Evolutionary conservation across 371 early-diverging fungal genomes (phyloP).

Genomic region (Mucor piriformis): DNA sequence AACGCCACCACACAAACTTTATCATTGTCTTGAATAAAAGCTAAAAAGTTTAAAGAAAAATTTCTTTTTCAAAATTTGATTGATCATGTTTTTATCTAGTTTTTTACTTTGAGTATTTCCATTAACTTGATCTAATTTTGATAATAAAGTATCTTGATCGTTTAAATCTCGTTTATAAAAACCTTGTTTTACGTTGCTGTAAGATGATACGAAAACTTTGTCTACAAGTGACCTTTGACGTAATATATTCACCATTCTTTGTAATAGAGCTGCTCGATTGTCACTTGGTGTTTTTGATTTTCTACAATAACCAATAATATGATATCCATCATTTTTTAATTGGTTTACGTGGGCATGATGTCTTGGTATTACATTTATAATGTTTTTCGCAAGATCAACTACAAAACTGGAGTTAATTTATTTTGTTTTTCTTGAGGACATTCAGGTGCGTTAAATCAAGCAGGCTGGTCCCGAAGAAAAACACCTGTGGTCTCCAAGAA

Average conservation of each 20-base stretch:
- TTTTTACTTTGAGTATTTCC: constrained; percentile 21
- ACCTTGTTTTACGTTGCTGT: constrained; percentile 15
- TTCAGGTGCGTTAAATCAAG: constrained; percentile 20
- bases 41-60: constrained; percentile 16
- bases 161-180: constrained; percentile 19
- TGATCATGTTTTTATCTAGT: constrained; percentile 3
- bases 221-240: constrained; percentile 13
- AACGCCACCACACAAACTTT: constrained; percentile 18
- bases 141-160: constrained; percentile 18
- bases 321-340: constrained; percentile 16
- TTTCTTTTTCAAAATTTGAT: constrained; percentile 9
- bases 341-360: constrained; percentile 14
- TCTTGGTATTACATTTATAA: constrained; percentile 14
- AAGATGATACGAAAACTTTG: constrained; percentile 14
- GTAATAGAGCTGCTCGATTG: constrained; percentile 11
- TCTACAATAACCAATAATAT: constrained; percentile 15
- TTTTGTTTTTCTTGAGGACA: constrained; percentile 8
- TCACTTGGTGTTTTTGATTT: constrained; percentile 13
- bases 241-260: constrained; percentile 19
- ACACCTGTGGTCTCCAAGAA: no score
- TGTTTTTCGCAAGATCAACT: constrained; percentile 13
- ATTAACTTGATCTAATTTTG: constrained; percentile 15
- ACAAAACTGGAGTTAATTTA: constrained; percentile 17
- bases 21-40: constrained; percentile 19
- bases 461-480: no score